Percentiles rank a stretch among this genome's conserved stretches.
Conservation (phyloP, 306 rosid species). For the Glycine latifolia region DNA sequence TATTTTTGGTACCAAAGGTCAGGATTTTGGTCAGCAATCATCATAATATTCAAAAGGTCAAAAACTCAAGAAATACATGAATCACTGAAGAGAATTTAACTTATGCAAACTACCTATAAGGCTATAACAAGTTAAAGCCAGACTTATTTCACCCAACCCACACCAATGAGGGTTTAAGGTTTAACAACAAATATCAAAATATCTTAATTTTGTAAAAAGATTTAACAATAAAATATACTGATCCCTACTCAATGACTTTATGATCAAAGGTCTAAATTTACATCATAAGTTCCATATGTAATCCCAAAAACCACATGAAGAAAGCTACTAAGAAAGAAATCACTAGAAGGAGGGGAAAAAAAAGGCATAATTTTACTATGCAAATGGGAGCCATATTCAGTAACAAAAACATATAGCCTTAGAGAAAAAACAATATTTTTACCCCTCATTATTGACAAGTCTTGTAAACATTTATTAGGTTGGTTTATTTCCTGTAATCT, state of each 20-base stretch:
- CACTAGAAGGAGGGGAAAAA: background rate
- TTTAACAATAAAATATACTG: background rate
- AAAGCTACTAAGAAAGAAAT: background rate
- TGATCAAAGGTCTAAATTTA: background rate
- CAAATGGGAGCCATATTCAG: background rate
- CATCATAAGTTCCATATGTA: background rate
- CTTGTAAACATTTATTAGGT: background rate
- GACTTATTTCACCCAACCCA: background rate
- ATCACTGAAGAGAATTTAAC: background rate
- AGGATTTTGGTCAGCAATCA: background rate
- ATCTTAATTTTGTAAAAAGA: background rate
- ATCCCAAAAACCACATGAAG: background rate
- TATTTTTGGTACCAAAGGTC: background rate
- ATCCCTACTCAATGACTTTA: background rate
- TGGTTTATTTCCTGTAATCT: background rate
- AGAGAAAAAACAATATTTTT: background rate
- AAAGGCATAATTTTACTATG: background rate
- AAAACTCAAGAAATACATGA: background rate
- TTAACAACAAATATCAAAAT: background rate
- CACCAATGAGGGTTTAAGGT: background rate
- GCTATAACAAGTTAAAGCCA: background rate
- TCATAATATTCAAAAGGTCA: background rate
- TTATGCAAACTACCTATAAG: background rate
- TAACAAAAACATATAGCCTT: background rate
- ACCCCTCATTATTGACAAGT: background rate